Evolutionary conservation across 1,284 basidiomycete species (phyloP).

Genomic region (Ganoderma resinaceum): DNA sequence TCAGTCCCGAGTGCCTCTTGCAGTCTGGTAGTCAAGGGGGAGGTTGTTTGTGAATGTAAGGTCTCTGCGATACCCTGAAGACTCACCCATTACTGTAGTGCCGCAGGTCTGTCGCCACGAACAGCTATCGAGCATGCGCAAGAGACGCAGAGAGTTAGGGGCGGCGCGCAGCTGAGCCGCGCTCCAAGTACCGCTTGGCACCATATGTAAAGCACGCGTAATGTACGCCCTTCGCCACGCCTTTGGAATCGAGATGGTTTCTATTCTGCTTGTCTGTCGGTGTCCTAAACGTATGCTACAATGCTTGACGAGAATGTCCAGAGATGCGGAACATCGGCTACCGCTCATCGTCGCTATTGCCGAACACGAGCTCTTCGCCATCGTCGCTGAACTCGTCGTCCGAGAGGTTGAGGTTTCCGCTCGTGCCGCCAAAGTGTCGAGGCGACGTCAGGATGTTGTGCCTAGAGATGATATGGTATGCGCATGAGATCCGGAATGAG

Average conservation of each 20-base stretch:
- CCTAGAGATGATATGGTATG: slow-evolving; percentile 35
- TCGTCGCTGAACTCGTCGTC: slow-evolving; percentile 48
- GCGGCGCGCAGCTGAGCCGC: too few species aligned
- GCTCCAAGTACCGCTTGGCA: too few species aligned
- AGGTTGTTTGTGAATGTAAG: too few species aligned
- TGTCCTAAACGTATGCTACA: neutral
- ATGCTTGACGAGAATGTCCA: neutral
- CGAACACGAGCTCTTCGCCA: slow-evolving; percentile 39
- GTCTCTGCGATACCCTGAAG: too few species aligned
- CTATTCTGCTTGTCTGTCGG: neutral
- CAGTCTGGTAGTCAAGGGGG: too few species aligned
- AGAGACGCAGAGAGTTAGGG: too few species aligned
- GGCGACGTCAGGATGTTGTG: slow-evolving; percentile 52
- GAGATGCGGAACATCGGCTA: neutral
- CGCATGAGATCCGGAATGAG: slow-evolving; percentile 6
- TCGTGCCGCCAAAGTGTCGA: slow-evolving; percentile 33
- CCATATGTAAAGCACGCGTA: too few species aligned
- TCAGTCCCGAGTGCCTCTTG: too few species aligned
- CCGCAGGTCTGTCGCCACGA: too few species aligned
- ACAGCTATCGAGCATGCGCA: too few species aligned
- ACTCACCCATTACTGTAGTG: too few species aligned
- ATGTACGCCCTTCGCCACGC: too few species aligned
- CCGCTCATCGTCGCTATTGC: slow-evolving; percentile 40
- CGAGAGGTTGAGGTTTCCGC: slow-evolving; percentile 46
- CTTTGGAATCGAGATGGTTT: neutral